Evolutionary conservation across 2,329 filamentous ascomycete species (phyloP).

Genomic region (Bimuria novae-zelandiae): DNA sequence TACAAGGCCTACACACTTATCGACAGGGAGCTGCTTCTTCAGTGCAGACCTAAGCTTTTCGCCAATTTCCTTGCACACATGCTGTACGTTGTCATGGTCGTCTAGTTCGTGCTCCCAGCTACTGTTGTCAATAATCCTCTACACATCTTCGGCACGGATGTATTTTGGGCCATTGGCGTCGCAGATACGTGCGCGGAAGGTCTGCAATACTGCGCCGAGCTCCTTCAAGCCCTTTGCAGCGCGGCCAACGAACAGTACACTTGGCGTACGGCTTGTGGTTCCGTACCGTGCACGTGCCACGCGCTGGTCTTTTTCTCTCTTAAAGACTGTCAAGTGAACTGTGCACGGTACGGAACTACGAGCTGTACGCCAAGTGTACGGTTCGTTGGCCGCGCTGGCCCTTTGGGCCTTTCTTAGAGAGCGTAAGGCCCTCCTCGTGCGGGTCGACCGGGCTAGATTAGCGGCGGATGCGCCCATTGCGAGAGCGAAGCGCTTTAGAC

Average conservation of each 20-base stretch:
- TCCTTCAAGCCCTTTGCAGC: conserved; percentile 39
- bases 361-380: no score
- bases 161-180: conserved; percentile 24
- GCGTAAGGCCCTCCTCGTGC: conserved; percentile 9
- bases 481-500: conserved; percentile 45
- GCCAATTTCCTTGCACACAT: conserved; percentile 12
- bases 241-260: no score
- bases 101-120: conserved; percentile 26
- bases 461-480: conserved; percentile 43
- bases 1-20: conserved; percentile 24
- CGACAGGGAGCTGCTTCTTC: conserved; percentile 11
- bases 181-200: conserved; percentile 46
- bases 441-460: conserved; percentile 25
- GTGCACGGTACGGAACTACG: no score
- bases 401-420: conserved; percentile 38
- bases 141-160: conserved; percentile 43
- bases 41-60: not conserved
- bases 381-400: no score
- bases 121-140: conserved; percentile 42
- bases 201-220: conserved; percentile 38
- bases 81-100: conserved; percentile 16
- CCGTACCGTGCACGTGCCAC: no score
- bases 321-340: no score
- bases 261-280: no score
- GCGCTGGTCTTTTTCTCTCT: no score